A percentile compares a stretch with the other conserved stretches of the same genome.
Evolutionary conservation across 2,329 filamentous ascomycete genomes (phyloP).

Genomic region (Trichophyton mentagrophytes): DNA sequence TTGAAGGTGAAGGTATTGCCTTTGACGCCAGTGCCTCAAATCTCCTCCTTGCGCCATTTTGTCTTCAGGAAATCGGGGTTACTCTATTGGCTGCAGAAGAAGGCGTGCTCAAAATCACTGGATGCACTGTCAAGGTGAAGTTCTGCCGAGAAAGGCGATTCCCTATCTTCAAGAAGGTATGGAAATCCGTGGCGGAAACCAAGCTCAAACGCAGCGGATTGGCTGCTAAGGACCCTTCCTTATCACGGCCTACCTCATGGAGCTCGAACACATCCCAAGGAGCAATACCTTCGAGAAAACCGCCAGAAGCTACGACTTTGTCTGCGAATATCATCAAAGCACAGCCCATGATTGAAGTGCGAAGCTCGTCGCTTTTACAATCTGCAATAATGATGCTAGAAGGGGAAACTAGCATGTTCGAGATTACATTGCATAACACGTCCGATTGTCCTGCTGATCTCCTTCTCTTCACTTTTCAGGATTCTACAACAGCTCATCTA

Average conservation of each 20-base stretch:
- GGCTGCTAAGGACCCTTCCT: conserved; percentile 39
- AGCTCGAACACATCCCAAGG: conserved; percentile 29
- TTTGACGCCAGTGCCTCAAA: conserved; percentile 55
- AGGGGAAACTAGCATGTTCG: conserved; percentile 68
- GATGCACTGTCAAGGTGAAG: conserved; percentile 65
- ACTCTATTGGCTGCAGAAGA: conserved; percentile 52
- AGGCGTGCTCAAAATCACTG: conserved; percentile 60
- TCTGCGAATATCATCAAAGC: conserved; percentile 62
- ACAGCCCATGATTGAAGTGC: conserved; percentile 65
- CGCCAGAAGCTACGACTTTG: conserved; percentile 25
- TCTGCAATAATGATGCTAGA: conserved; percentile 86
- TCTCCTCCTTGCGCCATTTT: conserved; percentile 63
- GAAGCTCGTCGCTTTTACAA: conserved; percentile 65
- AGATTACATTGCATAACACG: conserved; percentile 65
- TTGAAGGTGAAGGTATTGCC: conserved; percentile 60
- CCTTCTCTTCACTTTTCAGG: conserved; percentile 74
- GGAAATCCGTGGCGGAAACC: conserved; percentile 54
- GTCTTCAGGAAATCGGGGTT: conserved; percentile 65
- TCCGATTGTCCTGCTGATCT: conserved; percentile 69
- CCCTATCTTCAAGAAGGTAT: conserved; percentile 66
- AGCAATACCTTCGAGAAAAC: conserved; percentile 23
- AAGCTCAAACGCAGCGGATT: conserved; percentile 70
- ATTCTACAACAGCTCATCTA: conserved; percentile 68
- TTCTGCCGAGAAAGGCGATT: conserved; percentile 75
- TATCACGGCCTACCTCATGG: conserved; percentile 37